Evolutionary conservation across 441 rosid species (phyloP), one percentile per base, ranked within the genome.

Genomic region (Adansonia gregorii): DNA sequence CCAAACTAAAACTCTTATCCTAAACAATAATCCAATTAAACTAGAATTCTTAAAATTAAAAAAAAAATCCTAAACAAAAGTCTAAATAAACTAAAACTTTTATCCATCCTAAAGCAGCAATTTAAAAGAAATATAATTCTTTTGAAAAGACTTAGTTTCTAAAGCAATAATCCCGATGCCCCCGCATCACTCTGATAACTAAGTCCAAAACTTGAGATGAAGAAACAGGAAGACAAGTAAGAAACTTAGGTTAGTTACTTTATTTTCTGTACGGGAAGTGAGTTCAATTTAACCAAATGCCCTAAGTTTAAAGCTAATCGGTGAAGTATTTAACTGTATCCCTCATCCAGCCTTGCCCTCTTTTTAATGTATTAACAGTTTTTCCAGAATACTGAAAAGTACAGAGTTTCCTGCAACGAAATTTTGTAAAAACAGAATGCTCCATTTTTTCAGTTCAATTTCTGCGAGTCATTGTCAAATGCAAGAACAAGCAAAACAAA

Each of bases 171-270:
- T 35, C 39, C 39, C 4, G 39, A 35, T 35, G 39, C 39, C 3
- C 39, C 4, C 3, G 39, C 4, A 35, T 35, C 39, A 35, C 39
- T 35, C 39, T 3, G 39, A 69, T 51, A 51, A 15, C 8, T 4
- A 70, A 51, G 14, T 69, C 73, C 59, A 69, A 70, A 24, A 43
- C 8, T 71, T 71, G 74, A 52, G 6, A 52, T 52, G 61, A 8
- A 31, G 39, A 22, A 55, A 52, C 10, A 8, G 54, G 49, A 17
- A 51, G 20, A 24, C 14, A 51, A 35, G 3, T 35, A 35, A 35
- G 39, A 12, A 24, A 61, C 66, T 11, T 27, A 61, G 39, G 66
- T 12, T 24, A 60, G 11, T 60, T 24, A 22, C 65, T 60, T 10
- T 11, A 24, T 27, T 61, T 61, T 27, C 8, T 12, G n/a, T 4